Base-by-base conservation (phyloP, 257 asterid species). In the Echites panduratus region DNA sequence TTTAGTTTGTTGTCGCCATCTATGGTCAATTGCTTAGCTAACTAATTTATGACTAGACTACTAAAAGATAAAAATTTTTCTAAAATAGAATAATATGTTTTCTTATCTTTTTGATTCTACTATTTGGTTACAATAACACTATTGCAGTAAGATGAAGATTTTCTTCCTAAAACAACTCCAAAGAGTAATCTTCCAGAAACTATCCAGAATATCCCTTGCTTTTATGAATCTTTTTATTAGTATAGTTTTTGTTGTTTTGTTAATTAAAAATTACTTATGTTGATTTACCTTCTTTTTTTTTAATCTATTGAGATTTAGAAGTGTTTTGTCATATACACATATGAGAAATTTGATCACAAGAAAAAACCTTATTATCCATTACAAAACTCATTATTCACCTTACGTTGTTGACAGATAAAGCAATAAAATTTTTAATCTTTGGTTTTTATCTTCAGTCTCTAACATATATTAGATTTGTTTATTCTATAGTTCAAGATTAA, bases 101-200 rank as follows among this genome's bases (percentile, higher is more conserved):
- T 35, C 24, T 53, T 26, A 2, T 7, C 20, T 1, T 53, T 58
- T 57, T 56, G 9, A 14, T 71, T 12, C 19, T 13, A 71, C 0
- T 56, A 67, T 40, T 71, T 71, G 75, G 7, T 56, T 19, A 65
- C 35, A 70, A 52, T 52, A 50, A 52, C 7, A 22, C 44, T 65
- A 14, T 70, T 27, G 65, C 35, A 53, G n/a, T 38, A 40, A 56
- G 40, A 47, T 10, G 9, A 11, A 54, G 53, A 0, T 35, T 40
- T 22, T 56, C 11, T 22, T 65, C 1, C 0, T 26, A 3, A n/a
- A 27, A 53, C 4, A 58, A 26, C 16, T 70, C 5, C n/a, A 16
- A 52, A 69, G 22, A 19, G 17, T n/a, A 35, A 20, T 20, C 40
- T 9, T 17, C 24, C 9, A 50, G n/a, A 47, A 50, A 17, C n/a